phyloP scores from a whole-genome alignment of 768 basidiomycete genomes.

The Boletus barrowsii region DNA sequence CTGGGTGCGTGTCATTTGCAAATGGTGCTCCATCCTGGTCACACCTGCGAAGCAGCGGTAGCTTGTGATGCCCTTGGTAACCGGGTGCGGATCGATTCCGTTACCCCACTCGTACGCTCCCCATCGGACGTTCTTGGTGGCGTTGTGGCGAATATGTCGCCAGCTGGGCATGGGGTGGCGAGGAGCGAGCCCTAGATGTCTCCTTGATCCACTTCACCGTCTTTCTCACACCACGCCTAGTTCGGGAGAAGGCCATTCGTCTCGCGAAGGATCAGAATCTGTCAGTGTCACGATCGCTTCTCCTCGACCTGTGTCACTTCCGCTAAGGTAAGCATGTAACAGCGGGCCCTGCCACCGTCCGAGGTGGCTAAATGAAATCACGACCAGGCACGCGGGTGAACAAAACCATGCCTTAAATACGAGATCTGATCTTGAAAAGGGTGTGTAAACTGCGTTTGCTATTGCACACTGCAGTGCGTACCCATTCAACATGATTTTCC shows the following conservation, averaged over 20 bases:
- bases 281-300: slow-evolving; percentile 20
- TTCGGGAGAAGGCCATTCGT: slow-evolving; percentile 6
- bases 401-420: slow-evolving; percentile 30
- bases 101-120: slow-evolving; percentile 4
- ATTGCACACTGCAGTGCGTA: slow-evolving; percentile 29
- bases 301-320: slow-evolving; percentile 23
- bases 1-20: slow-evolving; percentile 10
- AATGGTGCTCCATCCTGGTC: slow-evolving; percentile 14
- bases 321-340: slow-evolving; percentile 11
- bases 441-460: slow-evolving; percentile 29
- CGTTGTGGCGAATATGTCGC: slow-evolving; percentile 12
- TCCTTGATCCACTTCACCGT: slow-evolving; percentile 15
- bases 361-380: slow-evolving; percentile 37
- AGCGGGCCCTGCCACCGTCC: slow-evolving; percentile 19
- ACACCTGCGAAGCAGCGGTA: neutral
- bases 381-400: slow-evolving; percentile 31
- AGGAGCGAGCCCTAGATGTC: slow-evolving; percentile 11
- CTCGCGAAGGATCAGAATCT: slow-evolving; percentile 14
- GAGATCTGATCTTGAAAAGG: slow-evolving; percentile 30
- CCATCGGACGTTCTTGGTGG: slow-evolving; percentile 23
- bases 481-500: slow-evolving; percentile 32
- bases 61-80: neutral
- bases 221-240: slow-evolving; percentile 23
- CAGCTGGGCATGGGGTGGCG: slow-evolving; percentile 17
- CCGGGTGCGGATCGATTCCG: slow-evolving; percentile 19